Evolutionary conservation across 805 yeast species (phyloP).

Genomic region (Candida oleophila): DNA sequence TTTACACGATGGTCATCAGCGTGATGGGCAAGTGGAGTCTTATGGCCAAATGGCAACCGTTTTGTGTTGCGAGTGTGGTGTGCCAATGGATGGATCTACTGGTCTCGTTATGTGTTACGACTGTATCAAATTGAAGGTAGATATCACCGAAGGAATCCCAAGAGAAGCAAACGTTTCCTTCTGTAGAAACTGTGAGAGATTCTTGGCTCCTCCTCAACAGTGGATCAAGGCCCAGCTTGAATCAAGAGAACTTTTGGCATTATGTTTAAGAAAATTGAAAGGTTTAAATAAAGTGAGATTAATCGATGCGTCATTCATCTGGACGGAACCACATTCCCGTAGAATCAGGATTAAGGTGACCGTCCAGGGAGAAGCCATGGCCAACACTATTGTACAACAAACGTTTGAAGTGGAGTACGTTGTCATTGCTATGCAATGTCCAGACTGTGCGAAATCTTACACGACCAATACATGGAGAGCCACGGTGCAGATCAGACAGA

Average conservation of each 20-base stretch:
- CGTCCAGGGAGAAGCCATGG: conserved; percentile 95
- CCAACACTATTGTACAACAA: conserved; percentile 90
- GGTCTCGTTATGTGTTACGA: conserved; percentile 96
- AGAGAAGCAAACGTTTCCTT: conserved; percentile 91
- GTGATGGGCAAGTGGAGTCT: background rate
- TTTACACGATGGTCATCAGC: conserved; percentile 25
- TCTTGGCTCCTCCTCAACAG: conserved; percentile 89
- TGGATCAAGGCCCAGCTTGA: conserved; percentile 92
- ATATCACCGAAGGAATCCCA: conserved; percentile 88
- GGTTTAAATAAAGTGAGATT: conserved; percentile 85
- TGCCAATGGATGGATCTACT: conserved; percentile 92
- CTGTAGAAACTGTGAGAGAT: conserved; percentile 96
- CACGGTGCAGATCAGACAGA: conserved; percentile 94
- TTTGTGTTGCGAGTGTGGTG: conserved; percentile 97
- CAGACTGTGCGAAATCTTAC: conserved; percentile 96
- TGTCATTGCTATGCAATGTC: conserved; percentile 94
- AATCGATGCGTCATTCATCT: conserved; percentile 89
- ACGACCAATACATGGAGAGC: conserved; percentile 99
- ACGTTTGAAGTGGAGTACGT: conserved; percentile 91
- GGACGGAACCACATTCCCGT: conserved; percentile 99
- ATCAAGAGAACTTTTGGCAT: conserved; percentile 87
- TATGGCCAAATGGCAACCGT: conserved; percentile 65
- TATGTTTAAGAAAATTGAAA: conserved; percentile 82
- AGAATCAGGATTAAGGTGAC: conserved; percentile 88
- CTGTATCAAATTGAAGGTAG: conserved; percentile 91